Evolutionary conservation across 305 asterid species (phyloP), one percentile per base, ranked within the genome.

Genomic region (Fraxinus sp.): DNA sequence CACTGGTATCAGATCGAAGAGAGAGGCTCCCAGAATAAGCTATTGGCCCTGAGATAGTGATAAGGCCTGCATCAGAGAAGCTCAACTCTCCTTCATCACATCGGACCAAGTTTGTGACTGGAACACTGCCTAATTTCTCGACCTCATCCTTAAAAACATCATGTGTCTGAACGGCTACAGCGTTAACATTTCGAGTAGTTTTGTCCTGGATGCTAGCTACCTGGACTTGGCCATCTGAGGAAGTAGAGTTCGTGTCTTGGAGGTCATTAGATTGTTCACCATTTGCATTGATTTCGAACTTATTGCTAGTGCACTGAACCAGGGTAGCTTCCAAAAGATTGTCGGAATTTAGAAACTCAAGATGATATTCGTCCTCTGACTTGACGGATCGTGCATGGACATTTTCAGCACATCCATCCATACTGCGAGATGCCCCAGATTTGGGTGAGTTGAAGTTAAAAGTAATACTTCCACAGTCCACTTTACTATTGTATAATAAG

Each of bases 1-100:
- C 83, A 87, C 99, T 96, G 89, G 94, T 91, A 74, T 94, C 98
- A 0, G 99, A 96, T 68, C 98, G 94, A 81, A 88, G 89, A 79
- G 99, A 96, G 77, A 87, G 71, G 90, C 93, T 94, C 20, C 98
- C 98, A 0, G 99, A 91, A 84, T 71, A 79, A 2, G 95, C 84
- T 59, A 91, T 85, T 16, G 91, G 95, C 72, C 97, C 98, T 0
- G 98, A 92, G 82, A 84, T 90, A 36, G 92, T 83, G 41, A 92
- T 86, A 46, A 88, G 87, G 80, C 93, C 59, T 49, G 59, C 59
- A 49, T 13, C 88, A 39, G 98, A 90, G 91, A 92, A 94, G 78
- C 99, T 96, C 0, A 92, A 76, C 88, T 96, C 98, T 49, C 95
- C 99, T 16, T 30, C 87, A 20, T 89, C 95, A 11, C 77, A 76